phyloP scores from a whole-genome alignment of 768 basidiomycete genomes.

The Glaciozyma antarctica region DNA sequence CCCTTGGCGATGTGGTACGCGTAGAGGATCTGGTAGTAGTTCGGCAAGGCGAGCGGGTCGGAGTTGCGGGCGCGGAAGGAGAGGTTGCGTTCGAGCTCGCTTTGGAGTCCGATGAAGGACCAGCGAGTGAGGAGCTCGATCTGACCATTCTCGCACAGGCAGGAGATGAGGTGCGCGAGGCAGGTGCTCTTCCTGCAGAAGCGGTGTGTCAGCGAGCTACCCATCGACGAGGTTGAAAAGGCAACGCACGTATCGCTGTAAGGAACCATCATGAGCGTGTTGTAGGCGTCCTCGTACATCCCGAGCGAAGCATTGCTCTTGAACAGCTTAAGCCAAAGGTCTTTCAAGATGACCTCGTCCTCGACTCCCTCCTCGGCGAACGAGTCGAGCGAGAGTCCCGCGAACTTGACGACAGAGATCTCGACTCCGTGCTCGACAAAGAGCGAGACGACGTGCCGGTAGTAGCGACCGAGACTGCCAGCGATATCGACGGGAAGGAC shows the following conservation, averaged over 20 bases:
- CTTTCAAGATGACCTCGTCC: conserved; percentile 48
- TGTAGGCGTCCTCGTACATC: conserved; percentile 79
- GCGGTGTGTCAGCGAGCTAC: neutral
- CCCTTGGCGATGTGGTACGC: conserved; percentile 81
- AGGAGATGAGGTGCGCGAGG: conserved; percentile 69
- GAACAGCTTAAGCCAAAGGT: conserved; percentile 72
- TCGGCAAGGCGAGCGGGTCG: conserved; percentile 73
- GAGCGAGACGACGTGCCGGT: conserved; percentile 62
- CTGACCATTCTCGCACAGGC: conserved; percentile 84
- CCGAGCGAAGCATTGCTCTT: conserved; percentile 63
- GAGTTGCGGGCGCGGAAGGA: conserved; percentile 89
- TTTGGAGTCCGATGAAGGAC: conserved; percentile 72
- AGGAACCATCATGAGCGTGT: conserved; percentile 61
- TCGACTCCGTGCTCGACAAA: conserved; percentile 56
- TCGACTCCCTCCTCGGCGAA: conserved; percentile 41
- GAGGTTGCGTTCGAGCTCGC: conserved; percentile 78
- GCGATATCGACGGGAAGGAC: conserved; percentile 54
- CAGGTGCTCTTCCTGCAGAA: conserved; percentile 64
- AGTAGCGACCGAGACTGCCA: conserved; percentile 61
- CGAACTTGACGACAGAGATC: conserved; percentile 60
- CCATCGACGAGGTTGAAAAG: neutral
- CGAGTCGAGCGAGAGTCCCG: conserved; percentile 67
- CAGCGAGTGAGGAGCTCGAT: conserved; percentile 67
- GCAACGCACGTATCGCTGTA: conserved; percentile 64
- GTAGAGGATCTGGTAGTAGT: conserved; percentile 85